These are phyloP conservation scores for Xylariaceae sp. DNA, from an alignment of 2,329 filamentous ascomycete species.

Conservation along the genomic window DNA sequence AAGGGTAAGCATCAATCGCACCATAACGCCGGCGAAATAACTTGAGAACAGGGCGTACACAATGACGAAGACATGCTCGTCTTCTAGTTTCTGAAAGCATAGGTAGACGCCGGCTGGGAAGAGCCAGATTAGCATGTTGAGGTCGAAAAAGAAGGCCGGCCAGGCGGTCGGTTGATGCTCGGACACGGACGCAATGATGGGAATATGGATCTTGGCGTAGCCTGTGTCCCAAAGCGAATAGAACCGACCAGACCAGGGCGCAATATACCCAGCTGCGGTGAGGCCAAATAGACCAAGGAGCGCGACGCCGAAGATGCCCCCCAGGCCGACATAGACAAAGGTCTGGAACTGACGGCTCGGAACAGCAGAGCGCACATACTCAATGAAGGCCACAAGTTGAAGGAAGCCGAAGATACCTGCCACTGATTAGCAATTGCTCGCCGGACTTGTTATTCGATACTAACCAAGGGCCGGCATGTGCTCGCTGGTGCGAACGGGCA, in stretches of 20 bases:
- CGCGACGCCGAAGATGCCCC: constrained; percentile 73
- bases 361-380: constrained; percentile 86
- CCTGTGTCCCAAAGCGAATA: constrained; percentile 99
- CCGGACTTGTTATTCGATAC: constrained; percentile 30
- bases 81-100: constrained; percentile 90
- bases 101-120: constrained; percentile 98
- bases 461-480: constrained; percentile 95
- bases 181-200: constrained; percentile 98
- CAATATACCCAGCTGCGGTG: constrained; percentile 87
- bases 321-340: constrained; percentile 76
- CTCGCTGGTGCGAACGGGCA: constrained; percentile 95
- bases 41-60: constrained; percentile 96
- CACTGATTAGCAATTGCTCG: constrained; percentile 12
- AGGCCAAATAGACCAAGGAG: constrained; percentile 80
- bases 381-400: constrained; percentile 89
- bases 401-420: constrained; percentile 92
- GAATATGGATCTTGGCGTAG: constrained; percentile 99
- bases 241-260: constrained; percentile 97
- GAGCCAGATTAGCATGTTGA: constrained; percentile 98
- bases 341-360: constrained; percentile 93
- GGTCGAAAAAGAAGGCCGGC: constrained; percentile 98
- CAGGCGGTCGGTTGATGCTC: constrained; percentile 99
- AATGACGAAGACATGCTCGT: constrained; percentile 97
- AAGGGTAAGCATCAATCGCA: constrained; percentile 95
- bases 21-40: constrained; percentile 99